Base-by-base conservation (phyloP, 805 yeast species). In the Schwanniomyces occidentalis region DNA sequence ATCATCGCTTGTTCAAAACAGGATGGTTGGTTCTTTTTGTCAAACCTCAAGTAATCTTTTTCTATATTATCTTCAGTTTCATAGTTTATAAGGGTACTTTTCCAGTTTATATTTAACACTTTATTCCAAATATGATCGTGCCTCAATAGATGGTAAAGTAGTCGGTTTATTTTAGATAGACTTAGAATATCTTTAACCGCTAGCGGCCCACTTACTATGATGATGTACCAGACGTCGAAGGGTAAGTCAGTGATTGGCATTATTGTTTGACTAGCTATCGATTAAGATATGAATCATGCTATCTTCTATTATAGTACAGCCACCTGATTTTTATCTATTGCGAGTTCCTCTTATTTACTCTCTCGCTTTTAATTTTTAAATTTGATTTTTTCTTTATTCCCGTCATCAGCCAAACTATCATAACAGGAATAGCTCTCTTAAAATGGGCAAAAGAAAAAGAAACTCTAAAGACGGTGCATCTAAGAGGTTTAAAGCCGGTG, bases 401-500 rank as follows among this genome's bases (percentile, higher is more conserved):
- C n/a, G n/a, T n/a, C n/a, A n/a, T n/a, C n/a, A n/a, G n/a, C n/a
- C n/a, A n/a, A n/a, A n/a, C n/a, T n/a, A n/a, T n/a, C n/a, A n/a
- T n/a, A n/a, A 4, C 4, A 26, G 4, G 3, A 24, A 10, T 16
- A 16, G 23, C 4, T n/a, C 7, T 4, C 9, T 27, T 9, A 37
- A 13, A 7, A 56, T 59, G 66, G 61, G 61, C 18, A 61, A 56
- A 38, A 60, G 66, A 43, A 46, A 42, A 24, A 48, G 45, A 14
- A 48, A 36, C 13, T 37, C 38, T 16, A 34, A 37, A 14, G 41
- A 35, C 10, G 57, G 55, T 6, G 52, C 56, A 24, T 45, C 45
- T 27, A 71, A 69, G 53, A 63, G 67, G 58, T 76, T 65, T 57
- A 76, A 75, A 46, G 65, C 69, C 13, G 52, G 65, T 2, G 77